Conservation (phyloP, 768 basidiomycete species). For the Rhizopogon rudus region DNA sequence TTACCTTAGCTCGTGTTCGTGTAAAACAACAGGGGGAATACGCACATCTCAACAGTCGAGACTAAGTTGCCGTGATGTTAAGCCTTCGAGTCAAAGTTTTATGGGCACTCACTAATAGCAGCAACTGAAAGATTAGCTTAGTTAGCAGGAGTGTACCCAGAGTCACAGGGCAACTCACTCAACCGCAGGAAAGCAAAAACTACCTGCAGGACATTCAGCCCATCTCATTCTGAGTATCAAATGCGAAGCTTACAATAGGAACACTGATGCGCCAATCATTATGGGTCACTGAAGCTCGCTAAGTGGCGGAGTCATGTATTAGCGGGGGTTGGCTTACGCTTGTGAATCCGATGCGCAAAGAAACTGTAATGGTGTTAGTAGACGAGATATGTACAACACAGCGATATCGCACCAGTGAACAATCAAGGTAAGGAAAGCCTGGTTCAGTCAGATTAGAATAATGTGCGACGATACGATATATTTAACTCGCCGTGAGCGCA, state of each 20-base stretch:
- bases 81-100: not conserved
- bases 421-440: slow-evolving; percentile 43
- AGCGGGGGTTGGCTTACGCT: slow-evolving; percentile 22
- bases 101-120: slow-evolving; percentile 19
- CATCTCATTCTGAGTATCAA: not conserved
- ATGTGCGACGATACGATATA: not conserved
- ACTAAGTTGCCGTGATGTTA: slow-evolving; percentile 10
- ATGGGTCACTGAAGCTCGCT: slow-evolving; percentile 18
- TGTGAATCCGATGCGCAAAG: slow-evolving; percentile 38
- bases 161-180: slow-evolving; percentile 15
- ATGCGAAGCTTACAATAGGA: slow-evolving; percentile 26
- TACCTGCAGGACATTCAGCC: slow-evolving; percentile 12
- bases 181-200: slow-evolving; percentile 24
- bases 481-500: slow-evolving; percentile 22
- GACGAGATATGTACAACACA: not conserved
- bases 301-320: not conserved
- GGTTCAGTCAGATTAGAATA: slow-evolving; percentile 18
- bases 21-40: not conserved
- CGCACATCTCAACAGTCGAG: slow-evolving; percentile 27
- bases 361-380: slow-evolving; percentile 19
- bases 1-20: not conserved
- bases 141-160: not conserved
- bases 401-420: slow-evolving; percentile 40
- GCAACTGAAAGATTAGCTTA: slow-evolving; percentile 24
- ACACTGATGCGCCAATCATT: slow-evolving; percentile 24